phyloP scores from a whole-genome alignment of 1,284 basidiomycete genomes.

The Marasmius oreades region DNA sequence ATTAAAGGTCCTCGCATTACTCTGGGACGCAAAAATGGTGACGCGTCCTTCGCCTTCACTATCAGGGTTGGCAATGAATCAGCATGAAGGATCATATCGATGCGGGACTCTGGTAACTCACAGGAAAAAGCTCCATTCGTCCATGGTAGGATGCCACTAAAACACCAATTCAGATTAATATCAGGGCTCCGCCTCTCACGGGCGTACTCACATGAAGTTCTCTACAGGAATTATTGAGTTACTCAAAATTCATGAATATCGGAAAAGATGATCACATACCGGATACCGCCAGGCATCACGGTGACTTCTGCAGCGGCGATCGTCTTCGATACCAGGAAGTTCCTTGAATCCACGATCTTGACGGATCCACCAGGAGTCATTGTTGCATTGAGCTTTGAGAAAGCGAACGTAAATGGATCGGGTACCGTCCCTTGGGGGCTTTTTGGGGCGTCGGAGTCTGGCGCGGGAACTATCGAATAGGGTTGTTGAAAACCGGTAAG shows the following conservation, averaged over 20 bases:
- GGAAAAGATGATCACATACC: constrained; percentile 32
- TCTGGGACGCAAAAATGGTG: constrained; percentile 59
- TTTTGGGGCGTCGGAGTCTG: constrained; percentile 35
- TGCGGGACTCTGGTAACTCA: too few relatives aligned
- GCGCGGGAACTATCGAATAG: constrained; percentile 28
- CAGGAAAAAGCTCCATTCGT: constrained; percentile 64
- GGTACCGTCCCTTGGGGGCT: constrained; percentile 52
- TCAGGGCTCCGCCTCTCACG: neutral
- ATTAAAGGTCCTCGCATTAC: constrained; percentile 66
- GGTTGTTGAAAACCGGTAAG: constrained; percentile 13
- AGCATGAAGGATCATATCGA: neutral
- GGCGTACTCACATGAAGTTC: constrained; percentile 38
- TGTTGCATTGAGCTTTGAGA: constrained; percentile 51
- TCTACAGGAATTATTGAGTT: constrained; percentile 23
- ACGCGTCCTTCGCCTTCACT: constrained; percentile 58
- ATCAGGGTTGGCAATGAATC: constrained; percentile 6
- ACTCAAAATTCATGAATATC: neutral
- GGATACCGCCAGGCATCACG: constrained; percentile 64
- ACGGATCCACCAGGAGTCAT: constrained; percentile 55
- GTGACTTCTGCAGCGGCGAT: constrained; percentile 68
- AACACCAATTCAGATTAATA: constrained; percentile 4
- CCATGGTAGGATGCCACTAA: constrained; percentile 73
- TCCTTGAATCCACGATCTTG: constrained; percentile 60
- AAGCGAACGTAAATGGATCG: constrained; percentile 48
- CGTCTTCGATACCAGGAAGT: constrained; percentile 43